Percentiles rank a stretch among this genome's conserved stretches.
Conservation (phyloP, 768 basidiomycete genomes). For the Pulveroboletus frians region DNA sequence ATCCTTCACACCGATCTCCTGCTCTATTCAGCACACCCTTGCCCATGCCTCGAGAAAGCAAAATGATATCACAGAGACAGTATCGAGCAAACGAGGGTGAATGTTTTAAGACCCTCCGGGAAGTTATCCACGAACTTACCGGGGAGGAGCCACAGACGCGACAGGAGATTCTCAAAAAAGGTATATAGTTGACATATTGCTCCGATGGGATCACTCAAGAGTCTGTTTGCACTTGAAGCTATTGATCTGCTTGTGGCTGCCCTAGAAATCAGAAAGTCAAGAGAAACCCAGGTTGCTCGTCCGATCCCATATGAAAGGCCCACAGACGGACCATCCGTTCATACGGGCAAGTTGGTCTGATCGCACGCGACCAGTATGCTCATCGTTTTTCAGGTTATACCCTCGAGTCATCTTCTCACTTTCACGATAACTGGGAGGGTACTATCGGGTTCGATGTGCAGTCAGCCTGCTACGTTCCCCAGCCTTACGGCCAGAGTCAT, state of each 20-base stretch:
- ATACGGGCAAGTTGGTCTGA: conserved; percentile 7
- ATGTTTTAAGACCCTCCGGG: conserved; percentile 18
- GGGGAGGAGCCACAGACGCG: conserved; percentile 13
- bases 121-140: conserved; percentile 15
- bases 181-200: not conserved
- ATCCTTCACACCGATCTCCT: not conserved
- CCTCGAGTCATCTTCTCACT: not conserved
- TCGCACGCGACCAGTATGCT: not conserved
- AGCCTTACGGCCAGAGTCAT: conserved; percentile 1
- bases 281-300: not conserved
- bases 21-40: not conserved
- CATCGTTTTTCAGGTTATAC: conserved; percentile 5
- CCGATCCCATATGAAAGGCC: not conserved
- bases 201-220: not conserved
- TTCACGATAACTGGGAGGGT: not conserved
- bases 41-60: conserved; percentile 7
- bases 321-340: not conserved
- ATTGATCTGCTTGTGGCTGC: conserved; percentile 7
- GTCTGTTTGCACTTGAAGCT: conserved; percentile 1
- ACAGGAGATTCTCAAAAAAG: conserved; percentile 20
- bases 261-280: not conserved
- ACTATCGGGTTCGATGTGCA: not conserved
- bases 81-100: conserved; percentile 24
- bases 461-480: not conserved
- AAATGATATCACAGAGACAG: conserved; percentile 11